These are phyloP conservation scores for Penicillium alfredii DNA, from an alignment of 495 filamentous ascomycete genomes.

Conservation along the genomic window DNA sequence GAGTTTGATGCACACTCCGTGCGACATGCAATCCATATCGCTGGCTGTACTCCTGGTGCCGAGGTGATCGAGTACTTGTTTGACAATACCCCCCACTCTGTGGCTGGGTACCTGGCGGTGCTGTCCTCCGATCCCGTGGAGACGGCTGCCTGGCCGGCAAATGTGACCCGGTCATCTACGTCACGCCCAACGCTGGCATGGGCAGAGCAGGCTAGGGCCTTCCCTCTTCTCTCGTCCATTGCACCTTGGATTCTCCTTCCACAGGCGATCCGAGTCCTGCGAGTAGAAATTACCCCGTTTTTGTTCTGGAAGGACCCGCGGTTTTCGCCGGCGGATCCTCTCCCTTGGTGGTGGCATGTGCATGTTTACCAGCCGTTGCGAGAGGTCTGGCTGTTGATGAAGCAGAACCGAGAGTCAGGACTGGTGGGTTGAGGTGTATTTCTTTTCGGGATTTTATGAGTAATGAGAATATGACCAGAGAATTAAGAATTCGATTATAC, in stretches of 20 bases:
- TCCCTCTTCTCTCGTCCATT: slow-evolving; percentile 5
- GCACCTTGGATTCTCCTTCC: slow-evolving; percentile 8
- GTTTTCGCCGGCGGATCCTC: slow-evolving; percentile 32
- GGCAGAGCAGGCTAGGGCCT: background rate
- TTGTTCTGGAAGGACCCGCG: slow-evolving; percentile 32
- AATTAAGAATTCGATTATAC: too few relatives aligned
- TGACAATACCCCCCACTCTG: slow-evolving; percentile 17
- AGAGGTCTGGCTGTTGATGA: slow-evolving; percentile 25
- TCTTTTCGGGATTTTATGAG: background rate
- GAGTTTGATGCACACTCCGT: slow-evolving; percentile 32
- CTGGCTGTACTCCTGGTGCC: slow-evolving; percentile 33
- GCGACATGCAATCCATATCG: slow-evolving; percentile 36
- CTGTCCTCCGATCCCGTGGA: slow-evolving; percentile 20
- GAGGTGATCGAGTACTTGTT: slow-evolving; percentile 23
- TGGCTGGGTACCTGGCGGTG: slow-evolving; percentile 32
- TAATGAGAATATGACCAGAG: too few relatives aligned
- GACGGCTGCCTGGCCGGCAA: too few relatives aligned
- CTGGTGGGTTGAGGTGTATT: slow-evolving; percentile 3
- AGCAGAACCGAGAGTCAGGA: slow-evolving; percentile 14
- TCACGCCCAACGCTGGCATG: background rate
- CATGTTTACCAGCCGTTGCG: slow-evolving; percentile 35
- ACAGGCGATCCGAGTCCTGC: slow-evolving; percentile 2
- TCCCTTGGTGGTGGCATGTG: slow-evolving; percentile 45
- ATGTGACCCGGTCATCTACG: too few relatives aligned
- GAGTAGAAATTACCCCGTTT: slow-evolving; percentile 11